A percentile compares a stretch with the other conserved stretches of the same genome.
Evolutionary conservation across 1,139 yeast genomes (phyloP).

Genomic region (Chernovozyma aurita): DNA sequence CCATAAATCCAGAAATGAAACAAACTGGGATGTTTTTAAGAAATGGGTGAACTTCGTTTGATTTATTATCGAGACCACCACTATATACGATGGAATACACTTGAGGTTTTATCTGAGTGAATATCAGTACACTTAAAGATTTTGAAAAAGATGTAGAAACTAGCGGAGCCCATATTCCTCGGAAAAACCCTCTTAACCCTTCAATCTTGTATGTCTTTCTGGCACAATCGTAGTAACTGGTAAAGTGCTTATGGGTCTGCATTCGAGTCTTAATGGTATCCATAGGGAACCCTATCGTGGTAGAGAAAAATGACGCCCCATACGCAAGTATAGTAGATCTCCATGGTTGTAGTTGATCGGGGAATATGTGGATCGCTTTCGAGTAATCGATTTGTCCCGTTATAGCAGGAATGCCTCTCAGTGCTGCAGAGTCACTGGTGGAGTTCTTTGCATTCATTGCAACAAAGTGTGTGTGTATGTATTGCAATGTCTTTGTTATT

Average conservation of each 20-base stretch:
- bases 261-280: conserved; percentile 82
- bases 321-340: conserved; percentile 58
- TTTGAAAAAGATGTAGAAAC: conserved; percentile 62
- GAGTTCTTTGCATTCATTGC: too few relatives aligned
- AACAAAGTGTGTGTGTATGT: too few relatives aligned
- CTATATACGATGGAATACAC: conserved; percentile 31
- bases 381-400: conserved; percentile 37
- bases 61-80: conserved; percentile 9
- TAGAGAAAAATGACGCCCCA: conserved; percentile 61
- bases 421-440: too few relatives aligned
- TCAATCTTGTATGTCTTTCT: conserved; percentile 53
- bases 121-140: conserved; percentile 63
- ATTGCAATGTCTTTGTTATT: too few relatives aligned
- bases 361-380: conserved; percentile 44
- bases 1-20: conserved; percentile 57
- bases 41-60: conserved; percentile 29
- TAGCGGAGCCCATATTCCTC: conserved; percentile 74
- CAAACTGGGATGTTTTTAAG: conserved; percentile 62
- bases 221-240: conserved; percentile 56
- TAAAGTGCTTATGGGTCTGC: conserved; percentile 68
- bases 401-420: conserved; percentile 42
- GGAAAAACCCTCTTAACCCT: conserved; percentile 67
- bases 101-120: conserved; percentile 53
- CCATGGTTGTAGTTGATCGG: conserved; percentile 49
- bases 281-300: conserved; percentile 75